Base-by-base conservation (phyloP, 2,329 filamentous ascomycete species). In the Neofusicoccum umdonicola region DNA sequence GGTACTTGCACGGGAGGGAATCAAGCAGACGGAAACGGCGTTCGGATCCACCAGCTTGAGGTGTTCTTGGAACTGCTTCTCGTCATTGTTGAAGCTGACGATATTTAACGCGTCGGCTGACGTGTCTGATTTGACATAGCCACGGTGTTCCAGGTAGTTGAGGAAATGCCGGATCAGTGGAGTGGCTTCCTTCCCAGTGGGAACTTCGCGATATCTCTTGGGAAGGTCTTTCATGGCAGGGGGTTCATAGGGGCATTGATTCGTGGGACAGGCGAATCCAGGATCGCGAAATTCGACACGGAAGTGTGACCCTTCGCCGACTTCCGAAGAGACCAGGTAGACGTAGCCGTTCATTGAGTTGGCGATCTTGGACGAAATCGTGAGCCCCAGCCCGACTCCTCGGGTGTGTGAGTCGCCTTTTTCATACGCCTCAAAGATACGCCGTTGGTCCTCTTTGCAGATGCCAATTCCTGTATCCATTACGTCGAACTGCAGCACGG, bases 361-460 rank as follows among this genome's bases (percentile, higher is more conserved):
- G 0, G 81, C 79, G 19, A 81, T 77, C 44, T 79, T 80, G 8
- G 71, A 69, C 3, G 81, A 76, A 0, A 83, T 69, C 0, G 79
- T 80, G 13, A 83, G 68, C 0, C 81, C 81, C 0, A 82, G 71
- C 0, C 81, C 79, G 34, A 78, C 78, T 3, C 80, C 77, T 1
- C 72, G 73, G 0, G 78, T 76, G 41, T 79, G 72, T 0, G 67
- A 66, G 39, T 76, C 72, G 1, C 76, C 73, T 39, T 81, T 82
- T 45, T 81, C 80, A 19, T 82, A 81, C 0, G 79, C 70, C 3
- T 78, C 71, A 34, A 82, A 82, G 3, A 82, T 79, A 2, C 78
- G 76, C 3, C 70, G 22, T 3, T 78, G 75, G 6, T 81, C 69
- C 3, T 73, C 68, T 1, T 66, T 56, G 1, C 66, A 65, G n/a